A percentile compares a stretch with the other conserved stretches of the same genome.
Conservation (phyloP, 2,329 filamentous ascomycete genomes). For the Aureobasidium lini region DNA sequence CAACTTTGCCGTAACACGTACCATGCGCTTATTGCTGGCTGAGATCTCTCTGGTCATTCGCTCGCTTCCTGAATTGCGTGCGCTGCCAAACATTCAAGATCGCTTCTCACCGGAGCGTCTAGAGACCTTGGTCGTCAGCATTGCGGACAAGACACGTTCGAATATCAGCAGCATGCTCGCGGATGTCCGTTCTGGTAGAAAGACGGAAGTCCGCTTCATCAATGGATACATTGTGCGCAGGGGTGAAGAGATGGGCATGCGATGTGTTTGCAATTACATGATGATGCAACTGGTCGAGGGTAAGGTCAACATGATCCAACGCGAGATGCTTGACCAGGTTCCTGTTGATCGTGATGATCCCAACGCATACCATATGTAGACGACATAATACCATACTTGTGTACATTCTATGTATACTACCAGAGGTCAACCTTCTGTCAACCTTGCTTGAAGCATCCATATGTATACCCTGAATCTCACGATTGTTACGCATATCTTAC, state of each 20-base stretch:
- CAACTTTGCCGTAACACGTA: conserved; percentile 56
- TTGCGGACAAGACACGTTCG: conserved; percentile 47
- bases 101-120: conserved; percentile 56
- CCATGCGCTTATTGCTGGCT: conserved; percentile 63
- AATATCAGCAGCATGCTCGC: conserved; percentile 61
- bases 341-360: conserved; percentile 22
- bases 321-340: conserved; percentile 34
- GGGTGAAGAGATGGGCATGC: conserved; percentile 65
- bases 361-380: not conserved
- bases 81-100: conserved; percentile 50
- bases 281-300: conserved; percentile 66
- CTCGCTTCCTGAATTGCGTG: conserved; percentile 64
- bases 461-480: no score
- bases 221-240: conserved; percentile 80
- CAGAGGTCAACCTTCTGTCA: no score
- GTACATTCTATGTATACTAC: not conserved
- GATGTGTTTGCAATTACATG: conserved; percentile 64
- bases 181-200: conserved; percentile 51
- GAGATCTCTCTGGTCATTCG: conserved; percentile 69
- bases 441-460: no score
- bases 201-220: conserved; percentile 73
- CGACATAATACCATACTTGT: not conserved
- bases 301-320: conserved; percentile 46
- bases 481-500: no score
- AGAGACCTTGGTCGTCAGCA: conserved; percentile 50